These are phyloP conservation scores for Rhizopogon parksii DNA, from an alignment of 1,284 basidiomycete genomes.

Conservation along the genomic window DNA sequence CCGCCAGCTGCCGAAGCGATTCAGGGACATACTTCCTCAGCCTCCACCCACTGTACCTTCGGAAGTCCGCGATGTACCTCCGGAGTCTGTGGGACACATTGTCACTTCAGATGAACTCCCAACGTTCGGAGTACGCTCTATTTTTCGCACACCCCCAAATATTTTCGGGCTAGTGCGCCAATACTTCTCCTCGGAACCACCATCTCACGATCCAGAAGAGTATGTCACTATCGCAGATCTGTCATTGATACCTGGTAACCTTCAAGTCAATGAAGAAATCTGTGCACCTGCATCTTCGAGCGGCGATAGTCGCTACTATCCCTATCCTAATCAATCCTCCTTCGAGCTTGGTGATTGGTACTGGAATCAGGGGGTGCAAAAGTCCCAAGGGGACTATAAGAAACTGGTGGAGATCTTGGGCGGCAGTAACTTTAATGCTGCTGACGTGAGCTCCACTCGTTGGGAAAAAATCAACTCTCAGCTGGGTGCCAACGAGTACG, in stretches of 20 bases:
- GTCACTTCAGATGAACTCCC: too few relatives aligned
- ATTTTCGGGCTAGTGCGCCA: constrained; percentile 5
- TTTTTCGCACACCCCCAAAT: constrained; percentile 2
- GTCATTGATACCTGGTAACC: background rate
- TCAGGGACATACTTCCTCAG: constrained; percentile 1
- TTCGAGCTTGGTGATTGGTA: constrained; percentile 3
- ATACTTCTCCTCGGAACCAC: background rate
- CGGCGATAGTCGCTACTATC: background rate
- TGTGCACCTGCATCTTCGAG: background rate
- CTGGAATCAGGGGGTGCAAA: constrained; percentile 4
- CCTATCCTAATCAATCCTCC: background rate
- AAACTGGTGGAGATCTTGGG: constrained; percentile 1
- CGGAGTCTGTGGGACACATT: background rate
- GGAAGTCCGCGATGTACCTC: background rate
- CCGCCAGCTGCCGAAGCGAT: background rate
- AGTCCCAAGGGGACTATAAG: constrained; percentile 1
- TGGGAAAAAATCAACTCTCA: constrained; percentile 1
- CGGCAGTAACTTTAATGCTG: constrained; percentile 1
- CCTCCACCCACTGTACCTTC: background rate
- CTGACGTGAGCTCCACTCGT: background rate
- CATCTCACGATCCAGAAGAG: constrained; percentile 1
- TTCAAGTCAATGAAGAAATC: background rate
- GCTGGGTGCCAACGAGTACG: background rate
- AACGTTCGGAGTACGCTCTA: background rate
- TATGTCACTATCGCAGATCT: background rate